Conservation (phyloP, 352 stramenopile species). For the Globisporangium solare region DNA sequence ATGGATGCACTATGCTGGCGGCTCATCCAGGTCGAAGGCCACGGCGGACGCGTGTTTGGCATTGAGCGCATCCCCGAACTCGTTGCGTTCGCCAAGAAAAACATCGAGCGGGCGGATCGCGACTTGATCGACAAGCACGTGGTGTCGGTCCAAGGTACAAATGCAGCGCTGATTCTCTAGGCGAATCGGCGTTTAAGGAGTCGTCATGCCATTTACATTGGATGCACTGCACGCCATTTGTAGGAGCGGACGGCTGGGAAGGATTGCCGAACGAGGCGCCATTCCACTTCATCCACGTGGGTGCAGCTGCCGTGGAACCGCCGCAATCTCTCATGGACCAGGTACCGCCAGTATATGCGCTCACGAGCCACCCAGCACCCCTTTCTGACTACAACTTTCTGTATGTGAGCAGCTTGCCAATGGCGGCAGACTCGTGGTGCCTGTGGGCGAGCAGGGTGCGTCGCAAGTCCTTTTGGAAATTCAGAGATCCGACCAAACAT, state of each 20-base stretch:
- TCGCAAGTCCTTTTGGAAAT: constrained; percentile 82
- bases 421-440: constrained; percentile 91
- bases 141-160: constrained; percentile 44
- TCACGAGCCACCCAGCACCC: too few relatives aligned
- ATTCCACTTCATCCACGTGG: constrained; percentile 97
- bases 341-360: constrained; percentile 26
- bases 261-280: constrained; percentile 85
- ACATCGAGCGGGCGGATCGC: constrained; percentile 73
- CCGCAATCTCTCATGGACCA: constrained; percentile 88
- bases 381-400: not conserved
- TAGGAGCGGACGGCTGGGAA: constrained; percentile 89
- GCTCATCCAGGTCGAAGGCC: constrained; percentile 14
- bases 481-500: constrained; percentile 31
- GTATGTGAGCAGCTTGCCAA: constrained; percentile 29
- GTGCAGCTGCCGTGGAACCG: constrained; percentile 88
- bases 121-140: constrained; percentile 73
- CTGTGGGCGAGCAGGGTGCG: constrained; percentile 71
- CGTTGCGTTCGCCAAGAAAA: constrained; percentile 74
- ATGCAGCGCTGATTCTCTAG: too few relatives aligned
- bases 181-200: too few relatives aligned
- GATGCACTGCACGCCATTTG: not conserved
- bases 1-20: not conserved
- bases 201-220: too few relatives aligned
- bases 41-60: constrained; percentile 68
- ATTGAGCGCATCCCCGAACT: constrained; percentile 90